Evolutionary conservation across 108 stramenopile genomes (phyloP).

Genomic region (Phaeodactylum tricornutum): DNA sequence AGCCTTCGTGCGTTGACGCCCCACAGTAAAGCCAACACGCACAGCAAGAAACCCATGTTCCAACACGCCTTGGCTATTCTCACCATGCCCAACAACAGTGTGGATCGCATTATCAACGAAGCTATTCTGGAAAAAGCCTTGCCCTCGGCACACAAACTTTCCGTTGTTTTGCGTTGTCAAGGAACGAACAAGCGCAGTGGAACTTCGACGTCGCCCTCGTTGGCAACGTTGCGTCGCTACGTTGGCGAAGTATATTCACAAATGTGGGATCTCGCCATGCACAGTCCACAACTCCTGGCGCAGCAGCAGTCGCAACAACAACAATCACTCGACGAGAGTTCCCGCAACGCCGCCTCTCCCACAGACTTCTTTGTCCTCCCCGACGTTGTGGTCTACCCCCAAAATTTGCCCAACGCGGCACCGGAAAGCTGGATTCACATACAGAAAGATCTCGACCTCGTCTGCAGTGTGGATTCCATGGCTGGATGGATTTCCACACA

Average conservation of each 20-base stretch:
- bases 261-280: slow-evolving; percentile 68
- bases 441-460: slow-evolving; percentile 56
- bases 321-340: slow-evolving; percentile 16
- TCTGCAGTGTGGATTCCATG: slow-evolving; percentile 66
- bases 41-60: too few species aligned
- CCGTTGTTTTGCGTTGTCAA: slow-evolving; percentile 55
- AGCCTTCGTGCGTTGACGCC: too few species aligned
- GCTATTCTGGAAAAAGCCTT: slow-evolving; percentile 69
- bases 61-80: slow-evolving; percentile 73
- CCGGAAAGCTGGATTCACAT: slow-evolving; percentile 65
- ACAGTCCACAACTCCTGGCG: too few species aligned
- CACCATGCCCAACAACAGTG: slow-evolving; percentile 63
- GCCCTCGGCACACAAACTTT: slow-evolving; percentile 33
- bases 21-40: too few species aligned
- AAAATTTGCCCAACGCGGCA: slow-evolving; percentile 76
- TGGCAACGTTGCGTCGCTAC: slow-evolving; percentile 60
- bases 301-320: too few species aligned
- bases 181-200: slow-evolving; percentile 17
- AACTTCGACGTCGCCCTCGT: slow-evolving; percentile 31
- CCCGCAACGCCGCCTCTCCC: slow-evolving; percentile 1
- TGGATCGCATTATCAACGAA: slow-evolving; percentile 83
- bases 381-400: slow-evolving; percentile 80
- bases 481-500: slow-evolving; percentile 62
- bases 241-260: slow-evolving; percentile 79
- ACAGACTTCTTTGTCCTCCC: slow-evolving; percentile 26